A percentile compares a stretch with the other conserved stretches of the same genome.
Conservation (phyloP, 2,329 filamentous ascomycete species). For the Rhexocercosporidium sp. region DNA sequence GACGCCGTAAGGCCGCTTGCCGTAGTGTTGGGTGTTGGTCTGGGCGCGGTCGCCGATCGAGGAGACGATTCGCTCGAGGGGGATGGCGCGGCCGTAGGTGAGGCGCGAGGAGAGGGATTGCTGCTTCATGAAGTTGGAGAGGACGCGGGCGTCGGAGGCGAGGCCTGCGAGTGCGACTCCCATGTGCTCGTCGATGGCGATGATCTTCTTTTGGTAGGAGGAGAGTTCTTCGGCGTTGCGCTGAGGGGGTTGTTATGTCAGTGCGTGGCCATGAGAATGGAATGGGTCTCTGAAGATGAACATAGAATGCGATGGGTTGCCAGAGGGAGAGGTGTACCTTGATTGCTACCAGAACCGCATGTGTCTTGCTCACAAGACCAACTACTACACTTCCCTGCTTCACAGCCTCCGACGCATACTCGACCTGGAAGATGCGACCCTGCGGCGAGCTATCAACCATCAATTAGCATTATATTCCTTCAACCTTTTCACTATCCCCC, state of each 20-base stretch:
- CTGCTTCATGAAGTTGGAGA: constrained; percentile 99
- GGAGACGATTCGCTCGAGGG: constrained; percentile 84
- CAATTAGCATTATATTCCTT: constrained; percentile 32
- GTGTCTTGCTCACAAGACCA: constrained; percentile 96
- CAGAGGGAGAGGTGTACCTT: constrained; percentile 67
- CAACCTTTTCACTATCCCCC: neutral
- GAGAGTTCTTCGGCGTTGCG: constrained; percentile 99
- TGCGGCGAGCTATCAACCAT: constrained; percentile 79
- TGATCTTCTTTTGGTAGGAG: constrained; percentile 99
- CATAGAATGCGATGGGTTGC: neutral
- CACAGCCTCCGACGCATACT: constrained; percentile 98
- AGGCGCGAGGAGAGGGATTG: constrained; percentile 95
- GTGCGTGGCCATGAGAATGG: neutral
- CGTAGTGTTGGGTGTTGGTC: constrained; percentile 97
- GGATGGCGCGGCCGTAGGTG: constrained; percentile 93
- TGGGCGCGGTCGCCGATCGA: constrained; percentile 97
- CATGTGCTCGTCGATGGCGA: constrained; percentile 93
- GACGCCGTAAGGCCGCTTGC: constrained; percentile 94
- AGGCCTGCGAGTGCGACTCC: constrained; percentile 96
- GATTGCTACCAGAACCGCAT: constrained; percentile 92
- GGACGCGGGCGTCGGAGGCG: constrained; percentile 95
- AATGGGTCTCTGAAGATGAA: neutral
- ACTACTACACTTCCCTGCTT: constrained; percentile 99
- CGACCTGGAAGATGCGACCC: constrained; percentile 99
- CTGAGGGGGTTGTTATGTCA: constrained; percentile 52